Evolutionary conservation across 2,329 filamentous ascomycete genomes (phyloP), one percentile per base, ranked within the genome.

Genomic region (Hyphodiscus sp.): DNA sequence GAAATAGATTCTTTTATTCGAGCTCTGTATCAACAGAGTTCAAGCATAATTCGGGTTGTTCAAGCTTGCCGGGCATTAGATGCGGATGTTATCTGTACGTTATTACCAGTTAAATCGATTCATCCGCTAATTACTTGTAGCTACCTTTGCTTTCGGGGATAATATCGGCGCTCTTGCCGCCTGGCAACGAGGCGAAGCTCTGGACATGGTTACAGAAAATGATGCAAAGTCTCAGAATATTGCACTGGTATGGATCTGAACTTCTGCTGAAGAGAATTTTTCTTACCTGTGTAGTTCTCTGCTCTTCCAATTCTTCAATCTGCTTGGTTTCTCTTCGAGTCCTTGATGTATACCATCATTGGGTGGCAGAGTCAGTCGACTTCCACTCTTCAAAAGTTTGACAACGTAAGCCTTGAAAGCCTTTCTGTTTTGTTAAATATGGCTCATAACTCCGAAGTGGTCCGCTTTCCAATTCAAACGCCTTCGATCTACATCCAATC

Each of bases 351-450:
- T 26, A 26, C 23, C 8, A 3, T 26, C 23, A 26, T 8, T 26
- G 8, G 23, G 19, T 43, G 41, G 16, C 19, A 15, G 15, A 43
- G 19, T 43, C 6, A 6, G 6, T 20, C 6, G 19, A 20, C 41
- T 15, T 43, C 19, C 13, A 43, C 8, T n/a, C 7, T 43, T 43
- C 7, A n/a, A 7, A 44, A 48, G 49, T 18, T 26, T 23, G 44
- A 46, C n/a, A 46, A 52, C 45, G 50, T 52, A 16, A 43, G 49
- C 15, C 44, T 55, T 11, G 8, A 26, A 26, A 26, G 3, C 23
- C 23, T 26, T 26, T 26, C 23, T 26, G 4, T 8, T 26, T 8
- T 26, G 3, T 3, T 4, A 26, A 26, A 26, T 8, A 26, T 2
- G 15, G n/a, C n/a, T 47, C 2, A 20, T 20, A 47, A 47, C 9